Evolutionary conservation across 2,329 filamentous ascomycete genomes (phyloP).

Genomic region (Pestalotiopsis sp.): DNA sequence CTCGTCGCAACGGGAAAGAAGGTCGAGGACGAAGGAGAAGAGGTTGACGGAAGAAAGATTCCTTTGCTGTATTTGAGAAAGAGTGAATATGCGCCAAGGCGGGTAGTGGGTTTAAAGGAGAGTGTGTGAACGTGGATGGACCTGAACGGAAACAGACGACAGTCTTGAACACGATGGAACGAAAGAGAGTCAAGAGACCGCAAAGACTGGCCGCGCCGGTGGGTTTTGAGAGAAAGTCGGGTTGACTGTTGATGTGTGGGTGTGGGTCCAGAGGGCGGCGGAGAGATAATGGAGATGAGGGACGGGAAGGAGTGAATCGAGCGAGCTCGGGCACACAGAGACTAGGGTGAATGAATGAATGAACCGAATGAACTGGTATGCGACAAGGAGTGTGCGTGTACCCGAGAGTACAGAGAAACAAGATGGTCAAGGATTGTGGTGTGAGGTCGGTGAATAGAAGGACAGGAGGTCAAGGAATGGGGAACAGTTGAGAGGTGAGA

Average conservation of each 20-base stretch:
- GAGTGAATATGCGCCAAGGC: slow-evolving; percentile 13
- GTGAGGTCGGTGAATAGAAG: not conserved
- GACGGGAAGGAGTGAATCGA: slow-evolving; percentile 22
- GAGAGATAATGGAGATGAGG: slow-evolving; percentile 9
- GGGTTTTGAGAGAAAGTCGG: slow-evolving; percentile 4
- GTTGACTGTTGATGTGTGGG: slow-evolving; percentile 14
- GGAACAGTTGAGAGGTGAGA: slow-evolving; percentile 4
- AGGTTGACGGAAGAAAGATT: not conserved
- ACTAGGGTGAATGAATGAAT: not conserved
- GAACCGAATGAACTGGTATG: slow-evolving; percentile 4
- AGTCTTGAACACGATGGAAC: not conserved
- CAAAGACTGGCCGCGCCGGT: slow-evolving; percentile 12
- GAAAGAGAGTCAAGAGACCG: slow-evolving; percentile 15
- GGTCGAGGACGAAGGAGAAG: not conserved
- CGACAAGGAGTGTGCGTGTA: not conserved
- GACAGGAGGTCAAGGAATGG: not conserved
- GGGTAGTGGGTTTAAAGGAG: not conserved
- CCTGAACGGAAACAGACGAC: not conserved
- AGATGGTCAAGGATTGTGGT: slow-evolving; percentile 10
- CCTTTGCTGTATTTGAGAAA: slow-evolving; percentile 5
- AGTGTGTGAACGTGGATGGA: slow-evolving; percentile 11
- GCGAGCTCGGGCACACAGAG: not conserved
- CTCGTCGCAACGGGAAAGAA: not conserved
- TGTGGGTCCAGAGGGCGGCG: not conserved
- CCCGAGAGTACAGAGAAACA: slow-evolving; percentile 13